phyloP scores from a whole-genome alignment of 2,329 filamentous ascomycete species.

The Colletotrichum tropicicola region DNA sequence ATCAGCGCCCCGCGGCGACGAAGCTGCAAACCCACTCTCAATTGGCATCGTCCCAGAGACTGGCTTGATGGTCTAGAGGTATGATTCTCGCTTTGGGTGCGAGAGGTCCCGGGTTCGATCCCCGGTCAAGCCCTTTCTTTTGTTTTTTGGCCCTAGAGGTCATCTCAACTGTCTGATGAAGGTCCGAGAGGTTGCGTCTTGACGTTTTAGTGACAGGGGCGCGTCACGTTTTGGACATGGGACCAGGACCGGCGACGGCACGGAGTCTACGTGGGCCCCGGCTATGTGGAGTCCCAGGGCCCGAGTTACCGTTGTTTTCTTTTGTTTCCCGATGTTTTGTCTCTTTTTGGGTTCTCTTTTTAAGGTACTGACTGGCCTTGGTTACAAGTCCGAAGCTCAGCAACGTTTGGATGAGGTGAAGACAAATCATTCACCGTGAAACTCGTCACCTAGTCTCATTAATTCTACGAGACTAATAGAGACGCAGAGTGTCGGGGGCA shows the following conservation, averaged over 20 bases:
- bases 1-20: not conserved
- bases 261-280: not conserved
- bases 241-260: not conserved
- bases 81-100: constrained; percentile 47
- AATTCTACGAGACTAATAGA: not conserved
- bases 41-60: not conserved
- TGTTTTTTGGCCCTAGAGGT: not conserved
- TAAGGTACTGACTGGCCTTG: not conserved
- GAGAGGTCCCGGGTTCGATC: constrained; percentile 46
- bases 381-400: constrained; percentile 11
- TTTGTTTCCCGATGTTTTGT: not conserved
- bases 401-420: not conserved
- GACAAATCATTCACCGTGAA: not conserved
- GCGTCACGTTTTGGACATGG: not conserved
- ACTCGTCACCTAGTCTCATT: not conserved
- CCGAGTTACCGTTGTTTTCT: not conserved
- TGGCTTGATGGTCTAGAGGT: constrained; percentile 41
- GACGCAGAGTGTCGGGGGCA: not conserved
- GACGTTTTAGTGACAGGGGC: not conserved
- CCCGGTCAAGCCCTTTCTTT: constrained; percentile 32
- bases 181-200: not conserved
- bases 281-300: not conserved
- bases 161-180: not conserved
- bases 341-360: not conserved
- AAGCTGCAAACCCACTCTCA: not conserved